These are phyloP conservation scores for Picocystis salinarum DNA, from an alignment of 139 green algal species.

Conservation along the genomic window DNA sequence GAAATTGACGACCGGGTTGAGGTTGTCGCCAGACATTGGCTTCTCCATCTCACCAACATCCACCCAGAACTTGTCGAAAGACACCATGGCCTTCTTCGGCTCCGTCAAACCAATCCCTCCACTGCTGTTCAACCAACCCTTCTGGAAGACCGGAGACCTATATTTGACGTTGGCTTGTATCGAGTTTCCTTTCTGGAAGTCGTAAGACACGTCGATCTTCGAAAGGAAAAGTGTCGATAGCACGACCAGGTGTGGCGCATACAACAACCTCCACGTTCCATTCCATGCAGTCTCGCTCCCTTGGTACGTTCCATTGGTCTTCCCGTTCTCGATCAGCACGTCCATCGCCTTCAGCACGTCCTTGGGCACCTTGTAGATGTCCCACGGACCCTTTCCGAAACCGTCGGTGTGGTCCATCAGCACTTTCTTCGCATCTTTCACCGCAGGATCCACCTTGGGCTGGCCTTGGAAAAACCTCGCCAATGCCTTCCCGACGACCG, in stretches of 20 bases:
- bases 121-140: constrained; percentile 26
- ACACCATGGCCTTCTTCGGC: constrained; percentile 12
- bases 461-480: too few species aligned
- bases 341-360: too few species aligned
- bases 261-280: constrained; percentile 20
- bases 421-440: too few species aligned
- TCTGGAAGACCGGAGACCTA: constrained; percentile 12
- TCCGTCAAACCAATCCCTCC: constrained; percentile 12
- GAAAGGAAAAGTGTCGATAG: constrained; percentile 13
- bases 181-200: constrained; percentile 12
- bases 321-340: too few species aligned
- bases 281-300: too few species aligned
- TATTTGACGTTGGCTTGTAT: constrained; percentile 20
- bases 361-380: too few species aligned
- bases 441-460: too few species aligned
- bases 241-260: constrained; percentile 24
- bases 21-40: constrained; percentile 5
- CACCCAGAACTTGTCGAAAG: constrained; percentile 27
- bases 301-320: too few species aligned
- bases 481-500: too few species aligned
- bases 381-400: too few species aligned
- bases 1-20: constrained; percentile 1
- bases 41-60: constrained; percentile 11
- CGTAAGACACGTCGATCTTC: constrained; percentile 19
- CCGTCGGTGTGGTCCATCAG: too few species aligned